Conservation (phyloP, 352 stramenopile species). For the Hyaloperonospora brassicae region DNA sequence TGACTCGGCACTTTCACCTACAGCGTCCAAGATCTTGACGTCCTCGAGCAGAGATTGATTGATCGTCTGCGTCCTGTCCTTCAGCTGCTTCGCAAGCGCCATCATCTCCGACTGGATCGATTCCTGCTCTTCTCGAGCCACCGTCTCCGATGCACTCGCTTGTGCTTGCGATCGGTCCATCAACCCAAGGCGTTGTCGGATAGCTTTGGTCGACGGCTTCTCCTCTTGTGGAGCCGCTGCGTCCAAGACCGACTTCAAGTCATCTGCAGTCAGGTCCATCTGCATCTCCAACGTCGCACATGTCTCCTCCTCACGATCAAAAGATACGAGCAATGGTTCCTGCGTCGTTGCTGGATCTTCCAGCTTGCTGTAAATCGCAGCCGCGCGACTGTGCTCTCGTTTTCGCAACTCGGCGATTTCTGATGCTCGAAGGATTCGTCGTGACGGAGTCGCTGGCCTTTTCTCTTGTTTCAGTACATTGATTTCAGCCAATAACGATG, state of each 20-base stretch:
- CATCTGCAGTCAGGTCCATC: slow-evolving; percentile 33
- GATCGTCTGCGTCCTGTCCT: slow-evolving; percentile 64
- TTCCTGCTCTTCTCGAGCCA: slow-evolving; percentile 56
- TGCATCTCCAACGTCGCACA: slow-evolving; percentile 13
- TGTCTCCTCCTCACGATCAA: slow-evolving; percentile 4
- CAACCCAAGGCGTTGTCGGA: slow-evolving; percentile 52
- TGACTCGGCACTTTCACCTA: slow-evolving; percentile 59
- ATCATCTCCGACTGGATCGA: slow-evolving; percentile 71
- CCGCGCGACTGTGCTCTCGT: slow-evolving; percentile 3
- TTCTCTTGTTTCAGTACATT: slow-evolving; percentile 7
- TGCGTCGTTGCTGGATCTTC: background rate
- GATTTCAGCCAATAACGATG: slow-evolving; percentile 19
- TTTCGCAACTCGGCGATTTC: slow-evolving; percentile 24
- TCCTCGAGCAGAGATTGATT: slow-evolving; percentile 65
- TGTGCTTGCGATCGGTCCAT: slow-evolving; percentile 28
- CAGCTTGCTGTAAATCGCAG: slow-evolving; percentile 1
- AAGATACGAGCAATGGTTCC: background rate
- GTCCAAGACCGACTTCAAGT: slow-evolving; percentile 62
- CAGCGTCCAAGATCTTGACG: slow-evolving; percentile 65
- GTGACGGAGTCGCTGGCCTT: background rate
- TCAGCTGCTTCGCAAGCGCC: slow-evolving; percentile 58
- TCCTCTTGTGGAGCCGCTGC: slow-evolving; percentile 23
- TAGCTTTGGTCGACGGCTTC: slow-evolving; percentile 46
- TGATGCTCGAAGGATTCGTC: slow-evolving; percentile 22
- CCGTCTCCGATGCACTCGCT: slow-evolving; percentile 31